Percentiles rank a stretch among this genome's conserved stretches.
These are phyloP conservation scores for Puccinia hordei DNA, from an alignment of 1,284 basidiomycete genomes.

Conservation along the genomic window DNA sequence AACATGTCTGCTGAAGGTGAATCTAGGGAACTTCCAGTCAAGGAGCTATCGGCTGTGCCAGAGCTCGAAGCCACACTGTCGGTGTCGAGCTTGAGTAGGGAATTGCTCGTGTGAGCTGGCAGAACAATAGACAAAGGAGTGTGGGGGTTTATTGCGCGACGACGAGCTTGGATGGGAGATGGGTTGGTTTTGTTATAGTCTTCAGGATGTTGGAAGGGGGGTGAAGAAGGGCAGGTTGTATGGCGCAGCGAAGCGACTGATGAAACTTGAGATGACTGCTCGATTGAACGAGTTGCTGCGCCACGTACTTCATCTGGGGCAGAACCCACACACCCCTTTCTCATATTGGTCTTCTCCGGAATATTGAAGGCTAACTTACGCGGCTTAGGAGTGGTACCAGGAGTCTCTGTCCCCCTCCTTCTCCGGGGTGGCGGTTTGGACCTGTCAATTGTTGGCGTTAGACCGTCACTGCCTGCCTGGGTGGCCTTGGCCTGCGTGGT, in stretches of 20 bases:
- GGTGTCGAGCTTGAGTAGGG: conserved; percentile 15
- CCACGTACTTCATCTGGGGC: conserved; percentile 20
- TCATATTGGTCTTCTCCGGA: background rate
- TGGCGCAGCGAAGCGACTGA: background rate
- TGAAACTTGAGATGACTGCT: conserved; percentile 2
- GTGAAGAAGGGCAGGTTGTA: background rate
- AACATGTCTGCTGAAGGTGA: conserved; percentile 32
- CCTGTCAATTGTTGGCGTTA: conserved; percentile 2
- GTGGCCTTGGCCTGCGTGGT: background rate
- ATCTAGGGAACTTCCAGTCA: conserved; percentile 6
- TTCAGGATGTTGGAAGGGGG: background rate
- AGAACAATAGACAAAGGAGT: conserved; percentile 39
- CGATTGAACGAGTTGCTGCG: conserved; percentile 15
- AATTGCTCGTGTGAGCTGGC: conserved; percentile 21
- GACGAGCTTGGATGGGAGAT: conserved; percentile 31
- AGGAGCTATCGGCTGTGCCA: conserved; percentile 5
- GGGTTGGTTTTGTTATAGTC: conserved; percentile 10
- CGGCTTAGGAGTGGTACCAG: conserved; percentile 14
- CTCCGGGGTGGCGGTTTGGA: conserved; percentile 1
- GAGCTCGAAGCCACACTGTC: conserved; percentile 27
- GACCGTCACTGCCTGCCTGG: background rate
- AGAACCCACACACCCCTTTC: background rate
- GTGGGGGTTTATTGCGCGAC: conserved; percentile 34
- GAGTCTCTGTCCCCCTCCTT: background rate
- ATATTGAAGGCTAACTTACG: conserved; percentile 25